Percentiles rank a stretch among this genome's conserved stretches.
Evolutionary conservation across 148 eudicot genomes (phyloP).

Genomic region (Rhododendron molle): DNA sequence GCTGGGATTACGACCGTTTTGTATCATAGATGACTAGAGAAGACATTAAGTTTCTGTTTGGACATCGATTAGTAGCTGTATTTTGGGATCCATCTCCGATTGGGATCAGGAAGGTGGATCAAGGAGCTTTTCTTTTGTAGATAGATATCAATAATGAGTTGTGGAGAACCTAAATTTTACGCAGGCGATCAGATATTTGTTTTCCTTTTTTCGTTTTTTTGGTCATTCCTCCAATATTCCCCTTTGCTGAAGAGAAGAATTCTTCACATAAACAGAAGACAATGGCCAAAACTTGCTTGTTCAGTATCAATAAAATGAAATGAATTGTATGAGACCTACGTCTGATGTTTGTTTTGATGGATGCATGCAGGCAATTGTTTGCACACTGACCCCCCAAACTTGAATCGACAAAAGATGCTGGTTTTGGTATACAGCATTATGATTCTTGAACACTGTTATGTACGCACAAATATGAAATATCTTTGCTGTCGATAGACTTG

Average conservation of each 20-base stretch:
- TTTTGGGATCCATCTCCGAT: conserved; percentile 9
- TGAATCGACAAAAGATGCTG: too few species aligned
- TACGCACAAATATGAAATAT: neutral
- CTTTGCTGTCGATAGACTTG: neutral
- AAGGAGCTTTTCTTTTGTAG: conserved; percentile 17
- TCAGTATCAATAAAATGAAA: neutral
- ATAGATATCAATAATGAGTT: conserved; percentile 19
- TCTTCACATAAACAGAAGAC: neutral
- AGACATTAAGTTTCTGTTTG: neutral
- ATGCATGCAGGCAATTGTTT: neutral
- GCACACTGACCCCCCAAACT: neutral
- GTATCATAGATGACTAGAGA: conserved; percentile 13
- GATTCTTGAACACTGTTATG: neutral
- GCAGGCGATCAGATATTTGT: neutral
- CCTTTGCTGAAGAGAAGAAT: neutral
- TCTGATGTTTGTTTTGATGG: neutral
- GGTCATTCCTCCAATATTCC: neutral
- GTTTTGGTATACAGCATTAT: neutral
- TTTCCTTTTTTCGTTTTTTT: neutral
- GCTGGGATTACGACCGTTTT: neutral
- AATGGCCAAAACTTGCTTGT: neutral
- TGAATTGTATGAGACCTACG: neutral
- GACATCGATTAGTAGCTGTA: neutral
- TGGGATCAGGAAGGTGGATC: neutral
- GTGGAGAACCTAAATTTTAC: neutral